Evolutionary conservation across 1,139 yeast species (phyloP).

Genomic region (Pichia sp.): DNA sequence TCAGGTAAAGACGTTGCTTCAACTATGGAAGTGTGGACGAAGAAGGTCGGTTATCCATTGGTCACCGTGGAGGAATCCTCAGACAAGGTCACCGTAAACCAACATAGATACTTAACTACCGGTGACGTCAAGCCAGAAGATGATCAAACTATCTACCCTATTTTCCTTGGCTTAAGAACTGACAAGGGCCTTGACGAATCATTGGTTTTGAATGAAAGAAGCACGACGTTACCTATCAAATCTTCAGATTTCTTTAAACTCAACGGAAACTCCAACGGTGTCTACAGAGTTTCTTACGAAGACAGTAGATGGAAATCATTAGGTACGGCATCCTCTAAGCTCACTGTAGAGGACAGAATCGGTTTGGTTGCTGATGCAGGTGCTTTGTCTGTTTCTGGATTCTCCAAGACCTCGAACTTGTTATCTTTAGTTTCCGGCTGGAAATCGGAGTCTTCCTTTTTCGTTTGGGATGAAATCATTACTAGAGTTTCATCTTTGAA

Average conservation of each 20-base stretch:
- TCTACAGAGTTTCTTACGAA: slow-evolving; percentile 64
- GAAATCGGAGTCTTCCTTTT: slow-evolving; percentile 51
- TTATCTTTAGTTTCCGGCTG: slow-evolving; percentile 45
- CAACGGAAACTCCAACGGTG: slow-evolving; percentile 63
- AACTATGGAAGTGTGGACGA: slow-evolving; percentile 54
- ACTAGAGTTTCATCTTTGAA: slow-evolving; percentile 50
- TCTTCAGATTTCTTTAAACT: slow-evolving; percentile 48
- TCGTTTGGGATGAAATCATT: slow-evolving; percentile 66
- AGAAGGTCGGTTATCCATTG: slow-evolving; percentile 54
- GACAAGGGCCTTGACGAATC: slow-evolving; percentile 62
- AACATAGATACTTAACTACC: slow-evolving; percentile 55
- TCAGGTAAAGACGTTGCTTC: slow-evolving; percentile 46
- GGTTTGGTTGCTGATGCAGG: slow-evolving; percentile 67
- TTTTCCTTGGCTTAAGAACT: slow-evolving; percentile 68
- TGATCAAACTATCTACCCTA: slow-evolving; percentile 59
- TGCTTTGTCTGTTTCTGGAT: slow-evolving; percentile 60
- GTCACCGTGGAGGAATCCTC: slow-evolving; percentile 38
- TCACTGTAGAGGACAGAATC: slow-evolving; percentile 59
- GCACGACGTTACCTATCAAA: slow-evolving; percentile 17
- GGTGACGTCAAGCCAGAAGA: slow-evolving; percentile 52
- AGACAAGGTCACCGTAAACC: slow-evolving; percentile 38
- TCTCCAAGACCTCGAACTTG: slow-evolving; percentile 48
- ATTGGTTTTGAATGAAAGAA: slow-evolving; percentile 66
- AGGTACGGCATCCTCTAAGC: slow-evolving; percentile 45
- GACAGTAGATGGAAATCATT: slow-evolving; percentile 47